These are phyloP conservation scores for Xylariomycetidae sp. DNA, from an alignment of 2,329 filamentous ascomycete species.

Conservation along the genomic window DNA sequence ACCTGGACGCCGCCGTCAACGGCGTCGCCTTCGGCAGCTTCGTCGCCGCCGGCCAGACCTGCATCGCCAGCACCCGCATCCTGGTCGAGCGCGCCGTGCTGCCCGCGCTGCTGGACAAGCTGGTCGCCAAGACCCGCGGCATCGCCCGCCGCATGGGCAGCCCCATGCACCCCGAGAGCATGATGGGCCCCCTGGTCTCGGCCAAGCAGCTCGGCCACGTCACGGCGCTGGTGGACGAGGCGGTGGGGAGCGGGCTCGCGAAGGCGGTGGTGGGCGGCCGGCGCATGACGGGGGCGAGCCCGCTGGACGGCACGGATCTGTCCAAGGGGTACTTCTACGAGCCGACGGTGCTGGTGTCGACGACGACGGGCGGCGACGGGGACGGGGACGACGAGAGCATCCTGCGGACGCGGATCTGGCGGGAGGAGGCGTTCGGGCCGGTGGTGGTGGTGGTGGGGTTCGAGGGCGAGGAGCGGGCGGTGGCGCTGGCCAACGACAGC, in stretches of 20 bases:
- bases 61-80: slow-evolving; percentile 67
- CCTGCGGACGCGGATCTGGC: slow-evolving; percentile 66
- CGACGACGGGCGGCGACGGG: slow-evolving; percentile 29
- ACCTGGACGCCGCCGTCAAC: slow-evolving; percentile 61
- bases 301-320: slow-evolving; percentile 46
- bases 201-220: slow-evolving; percentile 59
- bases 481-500: slow-evolving; percentile 65
- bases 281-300: slow-evolving; percentile 40
- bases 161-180: slow-evolving; percentile 48
- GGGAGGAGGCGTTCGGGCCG: slow-evolving; percentile 78
- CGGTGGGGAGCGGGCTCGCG: slow-evolving; percentile 44
- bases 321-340: slow-evolving; percentile 67
- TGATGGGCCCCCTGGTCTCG: slow-evolving; percentile 61
- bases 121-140: slow-evolving; percentile 57
- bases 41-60: slow-evolving; percentile 50
- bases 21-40: slow-evolving; percentile 59
- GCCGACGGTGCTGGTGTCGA: slow-evolving; percentile 63
- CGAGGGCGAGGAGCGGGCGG: slow-evolving; percentile 64
- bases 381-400: slow-evolving; percentile 49
- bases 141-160: slow-evolving; percentile 50
- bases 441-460: slow-evolving; percentile 72
- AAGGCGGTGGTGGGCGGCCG: slow-evolving; percentile 37
- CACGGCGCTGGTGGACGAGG: slow-evolving; percentile 59
- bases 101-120: slow-evolving; percentile 55
- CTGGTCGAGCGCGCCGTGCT: slow-evolving; percentile 66